Conservation (phyloP, 768 basidiomycete species). For the Peribolospora baueri region DNA sequence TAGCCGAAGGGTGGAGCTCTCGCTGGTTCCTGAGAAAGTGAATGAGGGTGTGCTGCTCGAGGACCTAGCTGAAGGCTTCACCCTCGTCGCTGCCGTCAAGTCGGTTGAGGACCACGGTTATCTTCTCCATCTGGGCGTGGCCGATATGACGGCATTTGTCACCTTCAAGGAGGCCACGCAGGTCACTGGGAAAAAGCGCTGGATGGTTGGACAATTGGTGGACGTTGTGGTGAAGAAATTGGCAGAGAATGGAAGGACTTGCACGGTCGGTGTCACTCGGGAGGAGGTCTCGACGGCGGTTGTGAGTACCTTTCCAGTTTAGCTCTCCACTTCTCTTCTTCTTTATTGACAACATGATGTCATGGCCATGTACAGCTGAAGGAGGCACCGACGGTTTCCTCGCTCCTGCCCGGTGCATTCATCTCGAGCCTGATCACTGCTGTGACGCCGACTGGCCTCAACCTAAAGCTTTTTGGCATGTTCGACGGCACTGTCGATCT, state of each 20-base stretch:
- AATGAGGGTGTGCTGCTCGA: conserved; percentile 53
- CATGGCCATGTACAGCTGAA: conserved; percentile 27
- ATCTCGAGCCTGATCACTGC: conserved; percentile 63
- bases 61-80: conserved; percentile 43
- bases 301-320: neutral
- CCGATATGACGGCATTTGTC: conserved; percentile 60
- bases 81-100: conserved; percentile 47
- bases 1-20: conserved; percentile 60
- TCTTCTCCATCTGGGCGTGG: conserved; percentile 57
- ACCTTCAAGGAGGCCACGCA: conserved; percentile 45
- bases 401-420: conserved; percentile 61
- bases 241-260: conserved; percentile 53
- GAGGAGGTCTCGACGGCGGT: conserved; percentile 28
- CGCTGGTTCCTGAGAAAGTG: conserved; percentile 56
- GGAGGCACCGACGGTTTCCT: conserved; percentile 52
- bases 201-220: conserved; percentile 43
- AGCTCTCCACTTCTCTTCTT: neutral
- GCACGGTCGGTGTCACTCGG: conserved; percentile 38
- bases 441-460: conserved; percentile 45
- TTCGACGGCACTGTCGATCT: conserved; percentile 75
- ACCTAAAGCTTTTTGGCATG: conserved; percentile 69
- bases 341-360: too few species aligned
- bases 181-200: conserved; percentile 16
- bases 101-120: conserved; percentile 90
- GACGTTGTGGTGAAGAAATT: conserved; percentile 41